Evolutionary conservation across 2,329 filamentous ascomycete species (phyloP).

Genomic region (Aspergillus neoniger): DNA sequence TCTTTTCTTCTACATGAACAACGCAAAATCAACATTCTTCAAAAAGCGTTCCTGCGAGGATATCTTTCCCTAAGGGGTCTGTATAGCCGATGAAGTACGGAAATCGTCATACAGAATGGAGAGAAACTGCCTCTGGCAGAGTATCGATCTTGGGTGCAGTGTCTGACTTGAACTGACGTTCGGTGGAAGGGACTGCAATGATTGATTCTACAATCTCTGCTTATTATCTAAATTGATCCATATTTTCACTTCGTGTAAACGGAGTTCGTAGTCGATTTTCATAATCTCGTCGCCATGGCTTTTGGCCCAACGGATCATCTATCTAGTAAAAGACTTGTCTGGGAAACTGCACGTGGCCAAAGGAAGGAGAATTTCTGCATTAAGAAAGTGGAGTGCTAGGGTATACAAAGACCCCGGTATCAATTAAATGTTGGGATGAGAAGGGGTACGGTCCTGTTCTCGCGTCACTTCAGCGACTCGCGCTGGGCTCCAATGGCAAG

Average conservation of each 20-base stretch:
- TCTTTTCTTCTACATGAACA: constrained; percentile 54
- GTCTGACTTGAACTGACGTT: constrained; percentile 45
- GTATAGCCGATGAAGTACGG: constrained; percentile 55
- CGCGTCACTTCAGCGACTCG: constrained; percentile 20
- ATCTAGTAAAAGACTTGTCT: constrained; percentile 9
- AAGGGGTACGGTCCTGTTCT: not conserved
- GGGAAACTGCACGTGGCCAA: not conserved
- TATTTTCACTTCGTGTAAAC: not conserved
- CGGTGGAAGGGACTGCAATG: constrained; percentile 60
- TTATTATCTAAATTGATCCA: constrained; percentile 24
- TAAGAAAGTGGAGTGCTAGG: not conserved
- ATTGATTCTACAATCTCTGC: constrained; percentile 54
- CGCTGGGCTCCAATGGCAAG: constrained; percentile 58
- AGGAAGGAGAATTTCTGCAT: not conserved
- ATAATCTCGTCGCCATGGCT: not conserved
- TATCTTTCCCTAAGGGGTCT: constrained; percentile 33
- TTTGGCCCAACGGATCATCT: constrained; percentile 1
- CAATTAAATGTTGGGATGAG: not conserved
- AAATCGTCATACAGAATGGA: constrained; percentile 61
- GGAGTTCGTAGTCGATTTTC: not conserved
- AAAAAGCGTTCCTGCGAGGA: constrained; percentile 61
- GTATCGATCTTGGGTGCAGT: constrained; percentile 62
- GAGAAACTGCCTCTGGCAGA: constrained; percentile 44
- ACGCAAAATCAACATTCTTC: constrained; percentile 58
- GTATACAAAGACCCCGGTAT: not conserved